These are phyloP conservation scores for Musa itinerans DNA, from an alignment of 176 grass and related monocot genomes.

Conservation along the genomic window DNA sequence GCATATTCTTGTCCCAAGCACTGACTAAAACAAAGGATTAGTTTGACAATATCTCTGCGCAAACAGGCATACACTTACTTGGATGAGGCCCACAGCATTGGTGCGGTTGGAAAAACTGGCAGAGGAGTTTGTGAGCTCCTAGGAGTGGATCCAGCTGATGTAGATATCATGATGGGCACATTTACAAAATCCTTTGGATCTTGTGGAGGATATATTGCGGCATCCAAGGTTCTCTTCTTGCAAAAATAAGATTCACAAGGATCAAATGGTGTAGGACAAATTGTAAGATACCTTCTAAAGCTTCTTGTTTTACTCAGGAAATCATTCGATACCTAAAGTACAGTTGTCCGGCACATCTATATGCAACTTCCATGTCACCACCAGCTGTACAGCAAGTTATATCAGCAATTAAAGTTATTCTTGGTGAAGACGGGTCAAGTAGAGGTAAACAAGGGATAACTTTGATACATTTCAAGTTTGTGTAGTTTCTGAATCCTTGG, in stretches of 20 bases:
- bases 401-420: slow-evolving; percentile 68
- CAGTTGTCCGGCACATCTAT: slow-evolving; percentile 68
- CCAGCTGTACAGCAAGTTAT: slow-evolving; percentile 86
- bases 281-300: slow-evolving; percentile 4
- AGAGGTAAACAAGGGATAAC: slow-evolving; percentile 29
- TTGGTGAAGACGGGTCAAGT: slow-evolving; percentile 67
- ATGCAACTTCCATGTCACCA: slow-evolving; percentile 85
- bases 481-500: not conserved
- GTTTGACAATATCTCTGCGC: not conserved
- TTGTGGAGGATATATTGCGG: slow-evolving; percentile 85
- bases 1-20: not conserved
- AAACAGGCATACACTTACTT: slow-evolving; percentile 76
- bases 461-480: not conserved
- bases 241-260: not conserved
- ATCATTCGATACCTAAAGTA: slow-evolving; percentile 72
- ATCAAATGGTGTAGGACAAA: not conserved
- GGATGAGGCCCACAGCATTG: slow-evolving; percentile 82
- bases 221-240: slow-evolving; percentile 47
- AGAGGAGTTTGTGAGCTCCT: slow-evolving; percentile 77
- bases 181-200: slow-evolving; percentile 84
- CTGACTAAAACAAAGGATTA: not conserved
- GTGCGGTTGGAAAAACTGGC: slow-evolving; percentile 62
- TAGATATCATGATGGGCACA: slow-evolving; percentile 94
- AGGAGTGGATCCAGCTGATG: slow-evolving; percentile 62
- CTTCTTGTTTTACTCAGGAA: slow-evolving; percentile 38